Percentiles rank a stretch among this genome's conserved stretches.
These are phyloP conservation scores for Leptomonas pyrrhocoris DNA, from an alignment of 208 protist species.

Conservation along the genomic window DNA sequence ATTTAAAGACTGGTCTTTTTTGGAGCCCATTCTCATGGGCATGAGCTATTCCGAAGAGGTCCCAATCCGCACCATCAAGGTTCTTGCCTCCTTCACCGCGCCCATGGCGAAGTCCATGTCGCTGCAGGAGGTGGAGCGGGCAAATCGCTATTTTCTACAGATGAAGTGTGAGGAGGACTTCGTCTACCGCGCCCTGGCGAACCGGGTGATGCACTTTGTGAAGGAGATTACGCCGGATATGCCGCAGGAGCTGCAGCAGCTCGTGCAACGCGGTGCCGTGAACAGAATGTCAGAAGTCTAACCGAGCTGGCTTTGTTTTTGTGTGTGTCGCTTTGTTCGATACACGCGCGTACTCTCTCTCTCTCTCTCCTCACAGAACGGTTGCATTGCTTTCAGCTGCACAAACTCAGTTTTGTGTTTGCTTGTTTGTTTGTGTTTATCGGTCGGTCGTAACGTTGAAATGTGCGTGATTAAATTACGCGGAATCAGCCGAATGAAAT, in stretches of 20 bases:
- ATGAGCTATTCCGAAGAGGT: constrained; percentile 53
- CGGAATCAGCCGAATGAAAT: too few relatives aligned
- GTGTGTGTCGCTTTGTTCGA: too few relatives aligned
- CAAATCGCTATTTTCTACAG: constrained; percentile 75
- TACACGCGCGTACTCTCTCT: too few relatives aligned
- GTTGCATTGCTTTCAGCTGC: too few relatives aligned
- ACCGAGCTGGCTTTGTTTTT: not conserved
- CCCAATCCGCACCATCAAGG: constrained; percentile 47
- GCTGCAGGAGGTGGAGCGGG: constrained; percentile 79
- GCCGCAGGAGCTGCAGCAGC: constrained; percentile 80
- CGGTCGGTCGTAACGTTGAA: too few relatives aligned
- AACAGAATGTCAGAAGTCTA: constrained; percentile 20
- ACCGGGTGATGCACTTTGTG: constrained; percentile 83
- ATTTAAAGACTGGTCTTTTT: constrained; percentile 69
- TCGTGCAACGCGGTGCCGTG: constrained; percentile 80
- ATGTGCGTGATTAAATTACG: too few relatives aligned
- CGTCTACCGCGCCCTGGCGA: constrained; percentile 77
- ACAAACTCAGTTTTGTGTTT: too few relatives aligned
- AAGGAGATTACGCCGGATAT: constrained; percentile 91
- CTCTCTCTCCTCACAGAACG: too few relatives aligned
- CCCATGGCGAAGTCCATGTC: constrained; percentile 77
- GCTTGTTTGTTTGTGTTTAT: too few relatives aligned
- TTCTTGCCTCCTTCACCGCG: constrained; percentile 65
- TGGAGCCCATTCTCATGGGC: constrained; percentile 84
- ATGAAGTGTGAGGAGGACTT: constrained; percentile 86